Conservation (phyloP, 805 yeast genomes). For the Metschnikowia henanensis region DNA sequence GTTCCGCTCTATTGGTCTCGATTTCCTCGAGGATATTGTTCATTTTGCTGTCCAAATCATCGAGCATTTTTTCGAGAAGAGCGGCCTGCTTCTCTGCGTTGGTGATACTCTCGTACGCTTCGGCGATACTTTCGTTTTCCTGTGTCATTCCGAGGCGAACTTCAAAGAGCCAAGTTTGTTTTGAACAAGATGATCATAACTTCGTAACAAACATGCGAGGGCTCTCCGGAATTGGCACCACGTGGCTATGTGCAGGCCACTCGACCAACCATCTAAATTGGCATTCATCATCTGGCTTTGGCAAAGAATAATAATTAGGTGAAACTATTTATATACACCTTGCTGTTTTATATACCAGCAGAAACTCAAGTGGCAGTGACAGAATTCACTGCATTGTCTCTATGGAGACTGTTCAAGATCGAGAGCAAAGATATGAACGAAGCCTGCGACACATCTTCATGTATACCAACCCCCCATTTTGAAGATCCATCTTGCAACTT, state of each 20-base stretch:
- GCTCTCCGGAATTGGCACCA: too few relatives aligned
- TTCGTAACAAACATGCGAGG: too few relatives aligned
- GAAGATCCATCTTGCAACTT: slow-evolving; percentile 18
- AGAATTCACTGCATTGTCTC: slow-evolving; percentile 1
- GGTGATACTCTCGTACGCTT: slow-evolving; percentile 57
- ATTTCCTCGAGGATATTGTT: slow-evolving; percentile 55
- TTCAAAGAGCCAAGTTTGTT: too few relatives aligned
- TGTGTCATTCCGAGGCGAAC: slow-evolving; percentile 24
- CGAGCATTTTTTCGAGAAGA: slow-evolving; percentile 62
- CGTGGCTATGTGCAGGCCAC: neutral
- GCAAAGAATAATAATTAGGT: too few relatives aligned
- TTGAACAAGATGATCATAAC: neutral
- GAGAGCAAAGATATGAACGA: slow-evolving; percentile 70
- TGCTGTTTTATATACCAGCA: too few relatives aligned
- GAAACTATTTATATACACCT: too few relatives aligned
- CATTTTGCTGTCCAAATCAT: slow-evolving; percentile 62
- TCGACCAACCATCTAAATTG: too few relatives aligned
- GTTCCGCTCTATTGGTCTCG: slow-evolving; percentile 22
- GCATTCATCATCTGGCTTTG: too few relatives aligned
- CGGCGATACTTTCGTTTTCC: slow-evolving; percentile 44
- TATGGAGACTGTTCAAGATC: slow-evolving; percentile 51
- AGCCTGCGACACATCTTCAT: slow-evolving; percentile 87
- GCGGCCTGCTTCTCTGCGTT: slow-evolving; percentile 70
- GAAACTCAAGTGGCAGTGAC: too few relatives aligned
- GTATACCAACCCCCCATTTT: slow-evolving; percentile 91